A percentile compares a stretch with the other conserved stretches of the same genome.
phyloP scores from a whole-genome alignment of 305 asterid genomes.

The Fraxinus platypoda region DNA sequence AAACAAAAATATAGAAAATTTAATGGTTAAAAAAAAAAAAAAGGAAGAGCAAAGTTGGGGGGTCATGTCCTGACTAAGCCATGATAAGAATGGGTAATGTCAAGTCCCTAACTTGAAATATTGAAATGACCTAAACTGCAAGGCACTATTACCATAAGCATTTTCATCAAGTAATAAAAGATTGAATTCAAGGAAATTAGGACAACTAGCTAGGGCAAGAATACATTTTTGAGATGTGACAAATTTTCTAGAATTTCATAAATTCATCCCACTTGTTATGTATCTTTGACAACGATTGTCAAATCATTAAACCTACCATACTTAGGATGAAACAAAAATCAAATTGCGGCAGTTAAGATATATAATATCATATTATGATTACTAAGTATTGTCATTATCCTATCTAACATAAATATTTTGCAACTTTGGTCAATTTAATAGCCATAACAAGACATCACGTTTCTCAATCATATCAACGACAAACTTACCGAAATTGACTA shows the following conservation, averaged over 20 bases:
- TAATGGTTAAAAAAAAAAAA: too few relatives aligned
- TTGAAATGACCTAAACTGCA: constrained; percentile 29
- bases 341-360: constrained; percentile 17
- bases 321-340: neutral
- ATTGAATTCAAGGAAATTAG: neutral
- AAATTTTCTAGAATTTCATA: neutral
- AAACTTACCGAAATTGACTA: neutral
- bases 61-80: neutral
- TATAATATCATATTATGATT: constrained; percentile 4
- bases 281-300: constrained; percentile 25
- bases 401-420: neutral
- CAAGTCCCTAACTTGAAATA: constrained; percentile 28
- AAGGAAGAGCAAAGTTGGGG: too few relatives aligned
- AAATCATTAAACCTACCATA: constrained; percentile 6
- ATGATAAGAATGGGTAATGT: constrained; percentile 24
- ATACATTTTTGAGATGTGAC: neutral
- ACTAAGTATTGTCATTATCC: constrained; percentile 24
- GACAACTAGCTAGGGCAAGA: neutral
- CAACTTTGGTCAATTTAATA: constrained; percentile 8
- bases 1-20: too few relatives aligned
- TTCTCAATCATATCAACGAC: neutral
- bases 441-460: neutral
- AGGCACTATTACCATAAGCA: constrained; percentile 20
- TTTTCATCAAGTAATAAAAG: neutral
- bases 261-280: neutral